A percentile compares a stretch with the other conserved stretches of the same genome.
Conservation (phyloP, 1,284 basidiomycete genomes). For the Trichosporon ovoides region DNA sequence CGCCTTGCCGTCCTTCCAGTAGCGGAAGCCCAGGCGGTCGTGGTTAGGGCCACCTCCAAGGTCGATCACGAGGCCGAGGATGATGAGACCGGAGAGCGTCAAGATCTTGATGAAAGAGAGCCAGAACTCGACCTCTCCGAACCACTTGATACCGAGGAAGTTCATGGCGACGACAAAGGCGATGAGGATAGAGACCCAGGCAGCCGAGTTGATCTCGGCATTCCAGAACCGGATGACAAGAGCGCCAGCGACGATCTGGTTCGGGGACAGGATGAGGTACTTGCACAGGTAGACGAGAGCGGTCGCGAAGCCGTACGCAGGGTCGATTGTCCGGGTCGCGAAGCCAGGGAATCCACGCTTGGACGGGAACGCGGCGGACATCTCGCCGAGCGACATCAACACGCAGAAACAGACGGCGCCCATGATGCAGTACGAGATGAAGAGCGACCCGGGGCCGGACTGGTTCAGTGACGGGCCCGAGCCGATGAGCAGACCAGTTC, state of each 20-base stretch:
- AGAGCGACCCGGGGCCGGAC: slow-evolving; percentile 50
- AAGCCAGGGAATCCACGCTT: slow-evolving; percentile 45
- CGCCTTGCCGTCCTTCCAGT: slow-evolving; percentile 52
- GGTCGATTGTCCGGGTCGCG: slow-evolving; percentile 38
- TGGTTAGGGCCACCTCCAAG: slow-evolving; percentile 63
- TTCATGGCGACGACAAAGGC: slow-evolving; percentile 51
- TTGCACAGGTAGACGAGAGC: slow-evolving; percentile 47
- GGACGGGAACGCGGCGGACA: slow-evolving; percentile 41
- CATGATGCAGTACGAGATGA: slow-evolving; percentile 50
- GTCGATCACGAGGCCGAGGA: slow-evolving; percentile 58
- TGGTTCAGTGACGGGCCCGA: slow-evolving; percentile 49
- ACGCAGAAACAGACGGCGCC: slow-evolving; percentile 38
- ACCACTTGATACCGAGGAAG: slow-evolving; percentile 65
- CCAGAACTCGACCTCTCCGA: slow-evolving; percentile 64
- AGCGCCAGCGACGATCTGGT: slow-evolving; percentile 48
- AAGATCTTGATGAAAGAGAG: slow-evolving; percentile 55
- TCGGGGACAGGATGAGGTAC: slow-evolving; percentile 56
- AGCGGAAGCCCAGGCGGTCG: slow-evolving; percentile 57
- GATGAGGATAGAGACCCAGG: slow-evolving; percentile 48
- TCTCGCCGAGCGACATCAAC: slow-evolving; percentile 46
- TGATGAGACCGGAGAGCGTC: slow-evolving; percentile 58
- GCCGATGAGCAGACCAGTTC: slow-evolving; percentile 70
- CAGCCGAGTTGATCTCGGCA: slow-evolving; percentile 34
- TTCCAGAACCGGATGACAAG: slow-evolving; percentile 46
- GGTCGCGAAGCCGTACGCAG: slow-evolving; percentile 36